Evolutionary conservation across 2,329 filamentous ascomycete species (phyloP), one percentile per base, ranked within the genome.

Genomic region (Epichloe brachyelytri): DNA sequence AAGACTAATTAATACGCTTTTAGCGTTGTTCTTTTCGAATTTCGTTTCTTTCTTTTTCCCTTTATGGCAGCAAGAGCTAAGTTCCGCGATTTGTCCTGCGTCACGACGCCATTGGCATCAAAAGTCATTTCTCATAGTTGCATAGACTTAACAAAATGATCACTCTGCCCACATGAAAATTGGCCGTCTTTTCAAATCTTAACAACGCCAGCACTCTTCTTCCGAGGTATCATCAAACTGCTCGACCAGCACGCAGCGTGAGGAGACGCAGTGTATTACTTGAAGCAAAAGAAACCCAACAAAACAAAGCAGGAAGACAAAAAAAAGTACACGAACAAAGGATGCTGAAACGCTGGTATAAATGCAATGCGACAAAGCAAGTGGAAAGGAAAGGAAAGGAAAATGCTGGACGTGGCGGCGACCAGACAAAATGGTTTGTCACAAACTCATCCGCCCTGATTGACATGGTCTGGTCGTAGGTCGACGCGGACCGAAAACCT

Each of bases 181-280:
- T 36, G 22, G 30, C 1, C 30, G 39, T 15, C 19, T 7, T 36
- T 45, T 26, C 37, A 33, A 38, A 7, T 43, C 48, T 44, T 54
- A 50, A 54, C 50, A 57, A 54, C 52, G 46, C 53, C 52, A 40
- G 44, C 53, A 51, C 51, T 47, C 51, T 51, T 46, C 43, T 51
- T 46, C 37, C n/a, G 3, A 46, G 33, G 14, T 33, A 37, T 30
- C 36, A 36, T 40, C 43, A 22, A 45, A 50, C 44, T 40, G 50
- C 49, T 58, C 57, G 56, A 57, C 56, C 56, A 62, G 64, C 61
- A 59, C 59, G 22, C 34, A 26, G 15, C 22, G 15, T 48, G 54
- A 49, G 45, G 20, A 26, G 17, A 19, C 14, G 30, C 26, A 15
- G 20, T 43, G 14, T 10, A 11, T n/a, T 43, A 36, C 30, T 37